Conservation (phyloP, 352 stramenopile species). For the Phytophthora pseudosyringae region DNA sequence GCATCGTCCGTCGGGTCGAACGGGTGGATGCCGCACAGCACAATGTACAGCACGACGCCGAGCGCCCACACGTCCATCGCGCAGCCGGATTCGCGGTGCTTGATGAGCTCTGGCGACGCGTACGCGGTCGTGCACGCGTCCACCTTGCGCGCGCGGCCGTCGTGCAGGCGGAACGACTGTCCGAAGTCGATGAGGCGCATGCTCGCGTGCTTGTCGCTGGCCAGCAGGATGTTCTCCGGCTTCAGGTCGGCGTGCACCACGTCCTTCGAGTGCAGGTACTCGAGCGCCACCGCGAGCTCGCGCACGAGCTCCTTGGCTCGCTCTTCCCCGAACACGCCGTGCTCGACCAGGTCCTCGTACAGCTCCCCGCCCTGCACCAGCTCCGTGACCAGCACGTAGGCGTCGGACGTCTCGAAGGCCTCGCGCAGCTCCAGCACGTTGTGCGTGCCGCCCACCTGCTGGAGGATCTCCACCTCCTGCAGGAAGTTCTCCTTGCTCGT, state of each 20-base stretch:
- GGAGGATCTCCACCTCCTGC: conserved; percentile 58
- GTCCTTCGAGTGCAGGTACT: conserved; percentile 49
- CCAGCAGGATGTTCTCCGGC: conserved; percentile 65
- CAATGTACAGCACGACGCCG: conserved; percentile 63
- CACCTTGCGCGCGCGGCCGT: conserved; percentile 16
- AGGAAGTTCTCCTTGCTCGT: conserved; percentile 59
- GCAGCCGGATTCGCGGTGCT: conserved; percentile 28
- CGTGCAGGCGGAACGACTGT: conserved; percentile 61
- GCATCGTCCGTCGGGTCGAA: conserved; percentile 66
- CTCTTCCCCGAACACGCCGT: conserved; percentile 50
- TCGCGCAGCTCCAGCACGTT: conserved; percentile 59
- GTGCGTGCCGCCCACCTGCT: conserved; percentile 46
- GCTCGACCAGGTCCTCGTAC: conserved; percentile 54
- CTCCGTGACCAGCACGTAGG: conserved; percentile 67
- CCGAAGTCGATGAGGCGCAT: conserved; percentile 85
- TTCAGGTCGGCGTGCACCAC: conserved; percentile 68
- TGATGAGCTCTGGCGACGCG: conserved; percentile 51
- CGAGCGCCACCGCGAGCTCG: conserved; percentile 46
- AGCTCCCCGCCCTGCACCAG: conserved; percentile 57
- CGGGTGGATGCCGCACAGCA: conserved; percentile 58
- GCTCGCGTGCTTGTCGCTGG: conserved; percentile 22
- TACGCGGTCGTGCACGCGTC: conserved; percentile 47
- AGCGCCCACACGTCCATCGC: conserved; percentile 68
- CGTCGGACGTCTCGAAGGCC: conserved; percentile 62
- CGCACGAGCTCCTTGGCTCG: conserved; percentile 40